Evolutionary conservation across 805 yeast genomes (phyloP), one percentile per base, ranked within the genome.

Genomic region (Ogataea trehaloabstinens): DNA sequence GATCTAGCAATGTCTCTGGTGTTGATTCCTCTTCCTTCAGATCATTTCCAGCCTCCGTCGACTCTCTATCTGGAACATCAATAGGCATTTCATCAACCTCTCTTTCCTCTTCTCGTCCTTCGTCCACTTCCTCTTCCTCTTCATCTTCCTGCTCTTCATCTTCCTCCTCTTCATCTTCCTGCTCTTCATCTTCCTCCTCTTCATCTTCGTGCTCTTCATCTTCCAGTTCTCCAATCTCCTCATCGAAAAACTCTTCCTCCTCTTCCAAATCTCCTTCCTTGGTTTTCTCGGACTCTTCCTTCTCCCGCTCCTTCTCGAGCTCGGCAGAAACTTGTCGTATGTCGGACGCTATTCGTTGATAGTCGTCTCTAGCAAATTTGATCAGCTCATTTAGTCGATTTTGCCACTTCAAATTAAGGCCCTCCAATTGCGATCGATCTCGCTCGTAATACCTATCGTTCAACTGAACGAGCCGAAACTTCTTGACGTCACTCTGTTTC

Each of bases 321-420:
- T 32, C 38, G 22, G 34, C 41, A 12, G 38, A 41, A 2, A 48
- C 34, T 4, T 22, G 22, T 3, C 11, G 12, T 10, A 55, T 45
- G 2, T 38, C 44, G 4, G 27, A 20, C 16, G 42, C 46, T n/a
- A 61, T 18, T 10, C 31, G 33, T 13, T 24, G 27, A 4, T 51
- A 17, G 37, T 61, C 62, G 11, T 46, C 44, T 10, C 40, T 45
- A 5, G 58, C 24, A 33, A 60, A 61, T 15, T 37, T 33, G 12
- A 42, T 45, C 25, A 60, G 35, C 24, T 45, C 44, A 7, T 31
- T 37, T 34, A 62, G 38, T 28, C 58, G 51, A n/a, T 40, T 36
- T 20, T 43, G 42, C 66, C 64, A 63, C 40, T 59, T 59, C 17
- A 43, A 28, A 24, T 58, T 54, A 44, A 53, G 28, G 11, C 40